Conservation (phyloP, 73 alveolate species). For the Paramecium caudatum region DNA sequence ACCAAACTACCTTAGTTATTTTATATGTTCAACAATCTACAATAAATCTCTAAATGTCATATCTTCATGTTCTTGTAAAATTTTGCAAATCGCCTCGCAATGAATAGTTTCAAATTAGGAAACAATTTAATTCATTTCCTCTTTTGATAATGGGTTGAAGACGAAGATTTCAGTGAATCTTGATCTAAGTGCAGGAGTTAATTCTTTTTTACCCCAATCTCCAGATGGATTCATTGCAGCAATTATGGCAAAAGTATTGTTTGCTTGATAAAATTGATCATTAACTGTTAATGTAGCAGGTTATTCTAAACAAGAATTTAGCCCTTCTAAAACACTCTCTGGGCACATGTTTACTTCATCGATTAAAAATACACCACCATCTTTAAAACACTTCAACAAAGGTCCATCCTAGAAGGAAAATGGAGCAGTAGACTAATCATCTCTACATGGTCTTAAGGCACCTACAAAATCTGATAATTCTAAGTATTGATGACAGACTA, state of each 20-base stretch:
- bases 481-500: conserved; percentile 99
- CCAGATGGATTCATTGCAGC: conserved; percentile 99
- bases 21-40: background rate
- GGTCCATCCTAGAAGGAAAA: conserved; percentile 99
- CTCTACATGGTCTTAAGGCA: conserved; percentile 84
- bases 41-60: conserved; percentile 64
- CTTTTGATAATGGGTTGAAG: conserved; percentile 75
- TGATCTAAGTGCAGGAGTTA: conserved; percentile 99
- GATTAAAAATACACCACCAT: conserved; percentile 96
- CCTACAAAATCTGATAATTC: conserved; percentile 99
- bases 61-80: background rate
- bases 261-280: conserved; percentile 85
- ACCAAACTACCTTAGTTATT: background rate
- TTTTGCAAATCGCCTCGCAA: background rate
- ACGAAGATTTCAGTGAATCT: conserved; percentile 99
- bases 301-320: conserved; percentile 94
- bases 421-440: conserved; percentile 68
- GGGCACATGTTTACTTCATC: conserved; percentile 99
- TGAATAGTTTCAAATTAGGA: conserved; percentile 32
- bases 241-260: conserved; percentile 75
- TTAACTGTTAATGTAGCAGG: conserved; percentile 84
- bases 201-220: conserved; percentile 97
- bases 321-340: conserved; percentile 99
- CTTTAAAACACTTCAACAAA: conserved; percentile 94
- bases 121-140: conserved; percentile 35